A percentile compares a stretch with the other conserved stretches of the same genome.
phyloP scores from a whole-genome alignment of 177 flowering plant genomes.

The Vitis hybrid region DNA sequence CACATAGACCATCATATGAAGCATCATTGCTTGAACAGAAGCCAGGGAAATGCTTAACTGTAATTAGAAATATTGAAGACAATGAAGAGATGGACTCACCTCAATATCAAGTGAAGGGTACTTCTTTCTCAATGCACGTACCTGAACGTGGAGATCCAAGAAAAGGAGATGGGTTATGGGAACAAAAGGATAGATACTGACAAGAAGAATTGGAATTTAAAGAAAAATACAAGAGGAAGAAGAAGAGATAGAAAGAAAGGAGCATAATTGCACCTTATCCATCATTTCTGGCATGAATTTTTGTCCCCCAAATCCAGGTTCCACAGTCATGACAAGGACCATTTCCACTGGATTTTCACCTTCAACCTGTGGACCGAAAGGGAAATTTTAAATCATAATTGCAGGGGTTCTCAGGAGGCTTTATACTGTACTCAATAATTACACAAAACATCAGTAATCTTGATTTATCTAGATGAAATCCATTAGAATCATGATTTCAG shows the following conservation, averaged over 20 bases:
- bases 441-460: neutral
- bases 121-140: constrained; percentile 68
- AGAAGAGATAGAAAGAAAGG: neutral
- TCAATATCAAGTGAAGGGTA: constrained; percentile 94
- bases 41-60: neutral
- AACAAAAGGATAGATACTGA: constrained; percentile 2
- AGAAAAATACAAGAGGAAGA: neutral
- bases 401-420: neutral
- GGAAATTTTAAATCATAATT: neutral
- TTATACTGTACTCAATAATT: neutral
- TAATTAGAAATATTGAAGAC: neutral
- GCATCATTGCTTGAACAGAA: neutral
- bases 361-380: constrained; percentile 51
- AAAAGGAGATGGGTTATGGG: constrained; percentile 9
- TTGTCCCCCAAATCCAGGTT: constrained; percentile 99
- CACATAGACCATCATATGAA: too few species aligned
- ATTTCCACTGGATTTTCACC: constrained; percentile 80
- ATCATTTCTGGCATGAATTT: constrained; percentile 95
- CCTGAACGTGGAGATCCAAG: constrained; percentile 61
- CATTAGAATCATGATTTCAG: neutral
- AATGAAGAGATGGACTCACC: constrained; percentile 34
- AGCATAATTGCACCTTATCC: constrained; percentile 65
- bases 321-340: constrained; percentile 98
- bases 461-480: neutral
- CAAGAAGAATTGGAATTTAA: neutral